These are phyloP conservation scores for Macrolepiota fuliginosa DNA, from an alignment of 768 basidiomycete genomes.

Conservation along the genomic window DNA sequence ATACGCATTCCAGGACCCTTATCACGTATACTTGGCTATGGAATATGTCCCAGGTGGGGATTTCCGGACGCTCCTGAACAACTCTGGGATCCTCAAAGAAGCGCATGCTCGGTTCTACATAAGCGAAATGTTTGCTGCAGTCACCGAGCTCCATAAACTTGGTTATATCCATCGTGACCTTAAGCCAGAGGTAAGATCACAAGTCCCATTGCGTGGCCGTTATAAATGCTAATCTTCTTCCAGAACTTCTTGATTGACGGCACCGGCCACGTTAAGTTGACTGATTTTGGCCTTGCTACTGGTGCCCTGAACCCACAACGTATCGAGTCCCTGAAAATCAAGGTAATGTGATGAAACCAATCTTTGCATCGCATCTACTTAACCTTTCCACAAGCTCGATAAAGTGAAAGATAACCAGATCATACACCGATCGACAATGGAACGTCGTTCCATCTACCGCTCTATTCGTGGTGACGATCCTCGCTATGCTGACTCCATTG, in stretches of 20 bases:
- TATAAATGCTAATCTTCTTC: not conserved
- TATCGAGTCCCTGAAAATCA: conserved; percentile 92
- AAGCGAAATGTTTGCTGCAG: conserved; percentile 94
- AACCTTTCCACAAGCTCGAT: conserved; percentile 59
- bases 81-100: conserved; percentile 96
- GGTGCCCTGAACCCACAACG: conserved; percentile 92
- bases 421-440: conserved; percentile 87
- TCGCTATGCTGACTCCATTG: conserved; percentile 95
- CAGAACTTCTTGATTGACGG: conserved; percentile 97
- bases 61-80: conserved; percentile 96
- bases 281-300: conserved; percentile 97
- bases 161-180: conserved; percentile 98
- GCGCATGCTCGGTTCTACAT: conserved; percentile 97
- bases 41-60: conserved; percentile 99
- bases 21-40: conserved; percentile 96
- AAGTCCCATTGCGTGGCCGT: not conserved
- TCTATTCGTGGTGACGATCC: conserved; percentile 89
- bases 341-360: conserved; percentile 43
- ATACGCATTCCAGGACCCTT: conserved; percentile 94
- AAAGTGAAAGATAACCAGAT: conserved; percentile 94
- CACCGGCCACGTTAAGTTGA: conserved; percentile 94
- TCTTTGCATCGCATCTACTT: not conserved
- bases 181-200: conserved; percentile 83
- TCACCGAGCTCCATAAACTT: conserved; percentile 92
- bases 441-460: conserved; percentile 92